A percentile compares a stretch with the other conserved stretches of the same genome.
These are phyloP conservation scores for Seiridium unicorne DNA, from an alignment of 2,329 filamentous ascomycete genomes.

Conservation along the genomic window DNA sequence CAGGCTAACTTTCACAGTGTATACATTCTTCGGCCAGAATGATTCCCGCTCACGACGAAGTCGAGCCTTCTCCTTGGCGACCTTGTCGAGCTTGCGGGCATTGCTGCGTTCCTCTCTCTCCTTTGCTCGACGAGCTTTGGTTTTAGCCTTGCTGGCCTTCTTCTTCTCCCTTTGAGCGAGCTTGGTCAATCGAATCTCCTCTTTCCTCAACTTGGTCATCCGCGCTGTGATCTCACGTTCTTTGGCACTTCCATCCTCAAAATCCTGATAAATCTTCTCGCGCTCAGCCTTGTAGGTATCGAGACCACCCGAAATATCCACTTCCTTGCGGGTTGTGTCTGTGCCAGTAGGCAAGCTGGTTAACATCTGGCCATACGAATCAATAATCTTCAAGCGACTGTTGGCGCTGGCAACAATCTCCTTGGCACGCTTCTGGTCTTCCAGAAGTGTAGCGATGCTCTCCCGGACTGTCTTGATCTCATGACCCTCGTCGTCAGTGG, in stretches of 20 bases:
- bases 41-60: constrained; percentile 39
- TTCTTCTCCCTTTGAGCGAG: constrained; percentile 20
- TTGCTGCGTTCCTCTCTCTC: constrained; percentile 34
- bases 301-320: constrained; percentile 34
- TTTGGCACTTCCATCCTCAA: constrained; percentile 28
- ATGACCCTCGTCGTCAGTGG: constrained; percentile 20
- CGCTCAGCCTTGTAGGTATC: constrained; percentile 42
- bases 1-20: constrained; percentile 49
- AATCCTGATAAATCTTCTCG: constrained; percentile 38
- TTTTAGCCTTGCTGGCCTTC: constrained; percentile 15
- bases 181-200: constrained; percentile 28
- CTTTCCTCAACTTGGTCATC: constrained; percentile 29
- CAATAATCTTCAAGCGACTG: constrained; percentile 39
- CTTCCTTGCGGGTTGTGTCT: constrained; percentile 26
- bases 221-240: constrained; percentile 31
- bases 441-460: constrained; percentile 27
- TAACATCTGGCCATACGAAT: constrained; percentile 36
- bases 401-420: constrained; percentile 32
- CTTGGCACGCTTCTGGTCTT: constrained; percentile 25
- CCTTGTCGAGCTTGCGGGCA: constrained; percentile 33
- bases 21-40: constrained; percentile 51
- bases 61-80: constrained; percentile 39
- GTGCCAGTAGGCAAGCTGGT: neutral
- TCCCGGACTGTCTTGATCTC: constrained; percentile 28
- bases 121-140: constrained; percentile 26